phyloP scores from a whole-genome alignment of 345 rosid species.

The Pistacia vera region DNA sequence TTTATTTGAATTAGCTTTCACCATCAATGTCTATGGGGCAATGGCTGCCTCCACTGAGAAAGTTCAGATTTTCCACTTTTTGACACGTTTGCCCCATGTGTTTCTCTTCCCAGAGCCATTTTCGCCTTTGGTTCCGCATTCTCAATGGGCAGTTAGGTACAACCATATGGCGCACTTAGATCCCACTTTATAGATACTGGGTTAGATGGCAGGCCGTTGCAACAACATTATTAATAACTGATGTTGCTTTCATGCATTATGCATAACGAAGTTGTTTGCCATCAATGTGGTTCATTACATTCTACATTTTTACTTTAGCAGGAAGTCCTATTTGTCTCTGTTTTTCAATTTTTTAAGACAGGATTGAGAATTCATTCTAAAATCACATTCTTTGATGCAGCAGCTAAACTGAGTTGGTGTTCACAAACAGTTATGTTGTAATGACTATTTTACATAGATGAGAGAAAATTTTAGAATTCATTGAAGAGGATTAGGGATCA shows the following conservation, averaged over 20 bases:
- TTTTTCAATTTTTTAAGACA: neutral
- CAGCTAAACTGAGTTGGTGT: neutral
- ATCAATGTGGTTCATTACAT: neutral
- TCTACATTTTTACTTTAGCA: neutral
- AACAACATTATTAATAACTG: neutral
- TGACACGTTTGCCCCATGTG: neutral
- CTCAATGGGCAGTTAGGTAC: neutral
- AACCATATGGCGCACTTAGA: neutral
- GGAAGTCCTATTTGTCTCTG: neutral
- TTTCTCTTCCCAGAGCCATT: neutral
- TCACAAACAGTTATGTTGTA: neutral
- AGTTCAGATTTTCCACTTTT: neutral
- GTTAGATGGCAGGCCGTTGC: neutral
- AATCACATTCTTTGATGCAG: neutral
- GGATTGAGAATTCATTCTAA: neutral
- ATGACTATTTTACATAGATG: neutral
- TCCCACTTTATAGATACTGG: neutral
- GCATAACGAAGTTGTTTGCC: neutral
- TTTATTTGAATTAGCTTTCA: neutral
- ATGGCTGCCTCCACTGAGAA: neutral
- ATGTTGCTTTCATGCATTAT: slow-evolving; percentile 1
- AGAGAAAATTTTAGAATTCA: neutral
- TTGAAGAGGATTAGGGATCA: neutral
- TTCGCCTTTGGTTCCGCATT: neutral
- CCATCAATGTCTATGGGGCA: neutral